Base-by-base conservation (phyloP, 2,329 filamentous ascomycete species). In the Hymenoscyphus infarciens region DNA sequence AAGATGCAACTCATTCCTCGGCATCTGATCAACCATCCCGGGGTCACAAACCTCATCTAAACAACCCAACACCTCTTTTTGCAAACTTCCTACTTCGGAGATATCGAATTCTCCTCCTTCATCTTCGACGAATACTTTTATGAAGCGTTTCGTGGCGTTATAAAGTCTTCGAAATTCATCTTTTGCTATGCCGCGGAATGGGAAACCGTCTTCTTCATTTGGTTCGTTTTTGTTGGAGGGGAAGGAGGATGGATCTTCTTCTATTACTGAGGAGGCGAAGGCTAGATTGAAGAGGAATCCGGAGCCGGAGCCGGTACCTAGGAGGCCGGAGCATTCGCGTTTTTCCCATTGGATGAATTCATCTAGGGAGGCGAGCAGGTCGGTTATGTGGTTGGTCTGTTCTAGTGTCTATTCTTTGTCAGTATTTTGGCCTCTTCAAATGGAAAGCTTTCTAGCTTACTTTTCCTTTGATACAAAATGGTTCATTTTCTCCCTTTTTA, bases 1-100 rank as follows among this genome's bases (percentile, higher is more conserved):
- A 22, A 52, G 19, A 52, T 52, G 45, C 5, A 52, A 22, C 45
- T 52, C 45, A 52, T 52, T 52, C 45, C 45, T 52, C 45, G 45
- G 45, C 45, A 52, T 52, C 19, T 52, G 45, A 22, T 52, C 45
- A 3, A 52, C 45, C 45, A 52, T 52, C 45, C 19, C 45, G 2
- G 45, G 45, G 5, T 52, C 45, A 25, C 19, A 52, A 10, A 52
- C 45, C 45, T 52, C 45, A 13, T 52, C 45, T 11, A 52, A 22
- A 52, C 45, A 52, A 11, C 45, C 45, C 8, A 52, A 25, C 1
- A 52, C 10, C 19, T 25, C 45, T 27, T 25, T 25, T 22, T 52
- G 7, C 10, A 52, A 25, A 2, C 45, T 25, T 11, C 3, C 19
- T 22, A 25, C 19, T 13, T 52, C 45, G 22, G 45, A 52, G 45